Evolutionary conservation across 2,329 filamentous ascomycete genomes (phyloP).

Genomic region (Hirsutella rhossiliensis): DNA sequence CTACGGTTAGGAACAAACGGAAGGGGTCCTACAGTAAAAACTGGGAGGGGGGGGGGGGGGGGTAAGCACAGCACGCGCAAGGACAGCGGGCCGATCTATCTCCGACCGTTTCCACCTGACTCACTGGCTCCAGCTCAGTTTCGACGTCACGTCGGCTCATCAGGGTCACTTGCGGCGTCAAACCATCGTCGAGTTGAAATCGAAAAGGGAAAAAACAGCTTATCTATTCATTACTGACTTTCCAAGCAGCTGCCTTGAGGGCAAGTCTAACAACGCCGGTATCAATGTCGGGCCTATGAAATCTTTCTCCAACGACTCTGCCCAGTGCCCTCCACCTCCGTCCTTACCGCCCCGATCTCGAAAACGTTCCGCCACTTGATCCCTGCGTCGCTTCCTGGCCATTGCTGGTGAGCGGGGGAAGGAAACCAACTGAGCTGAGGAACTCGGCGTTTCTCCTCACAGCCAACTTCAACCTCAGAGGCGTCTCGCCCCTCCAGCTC

Average conservation of each 20-base stretch:
- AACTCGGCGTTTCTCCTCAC: constrained; percentile 1
- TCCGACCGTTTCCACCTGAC: no score
- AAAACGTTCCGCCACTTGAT: not conserved
- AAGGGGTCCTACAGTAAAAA: no score
- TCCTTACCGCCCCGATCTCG: not conserved
- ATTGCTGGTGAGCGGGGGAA: not conserved
- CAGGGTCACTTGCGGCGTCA: no score
- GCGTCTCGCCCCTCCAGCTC: not conserved
- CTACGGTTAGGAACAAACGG: no score
- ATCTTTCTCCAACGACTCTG: not conserved
- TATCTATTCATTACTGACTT: no score
- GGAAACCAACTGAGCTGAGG: not conserved
- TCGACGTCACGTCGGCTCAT: no score
- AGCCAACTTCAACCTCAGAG: constrained; percentile 1
- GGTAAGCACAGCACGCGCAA: no score
- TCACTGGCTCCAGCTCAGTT: no score
- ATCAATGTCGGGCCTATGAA: not conserved
- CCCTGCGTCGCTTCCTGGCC: not conserved
- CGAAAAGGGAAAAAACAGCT: no score
- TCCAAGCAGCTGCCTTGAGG: not conserved
- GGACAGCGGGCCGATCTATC: no score
- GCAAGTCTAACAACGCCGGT: not conserved
- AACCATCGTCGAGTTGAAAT: no score
- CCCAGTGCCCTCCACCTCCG: not conserved
- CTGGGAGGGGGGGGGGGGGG: no score